Base-by-base conservation (phyloP, 768 basidiomycete species). In the Amanita subjunquillea region DNA sequence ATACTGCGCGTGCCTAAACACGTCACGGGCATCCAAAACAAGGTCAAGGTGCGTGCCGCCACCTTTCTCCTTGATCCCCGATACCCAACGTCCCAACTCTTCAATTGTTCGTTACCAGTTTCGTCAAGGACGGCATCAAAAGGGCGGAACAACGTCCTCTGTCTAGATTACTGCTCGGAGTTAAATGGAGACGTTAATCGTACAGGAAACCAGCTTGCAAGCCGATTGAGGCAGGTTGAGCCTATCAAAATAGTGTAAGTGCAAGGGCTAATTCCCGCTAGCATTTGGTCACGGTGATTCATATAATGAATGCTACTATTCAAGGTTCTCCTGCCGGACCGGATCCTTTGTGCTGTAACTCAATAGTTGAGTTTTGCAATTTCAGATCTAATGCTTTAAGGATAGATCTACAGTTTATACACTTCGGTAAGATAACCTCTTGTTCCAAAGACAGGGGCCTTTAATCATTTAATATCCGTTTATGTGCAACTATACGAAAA, bases 191-290 rank as follows among this genome's bases (percentile, higher is more conserved):
- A 8, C 38, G 15, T 36, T 51, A 17, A 40, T 51, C 50, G 23
- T 30, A 40, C 17, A 36, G 30, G 9, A 25, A 46, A 46, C 23
- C 30, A 27, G n/a, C 39, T 12, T 3, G 29, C 40, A 30, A 43
- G 29, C 50, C 40, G 20, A 17, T 36, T 52, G 43, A 46, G 36
- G 51, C 38, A 37, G 43, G 51, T 30, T 44, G 44, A 53, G 51
- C 51, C 51, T 53, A 53, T 53, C 51, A 53, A 45, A 39, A 38
- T 42, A 40, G 9, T 42, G 13, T 53, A 53, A 46, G 44, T 37
- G 36, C 51, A 43, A 38, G 51, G 51, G 40, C 51, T 53, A 53
- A 53, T 53, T 53, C 51, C 51, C 51, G 51, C 43, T 46, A 20
- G 43, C 15, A 29, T 39, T 27, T 20, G 46, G 43, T 53, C 51